A percentile compares a stretch with the other conserved stretches of the same genome.
Conservation (phyloP, 1,284 basidiomycete species). For the Ustilago trichophora region DNA sequence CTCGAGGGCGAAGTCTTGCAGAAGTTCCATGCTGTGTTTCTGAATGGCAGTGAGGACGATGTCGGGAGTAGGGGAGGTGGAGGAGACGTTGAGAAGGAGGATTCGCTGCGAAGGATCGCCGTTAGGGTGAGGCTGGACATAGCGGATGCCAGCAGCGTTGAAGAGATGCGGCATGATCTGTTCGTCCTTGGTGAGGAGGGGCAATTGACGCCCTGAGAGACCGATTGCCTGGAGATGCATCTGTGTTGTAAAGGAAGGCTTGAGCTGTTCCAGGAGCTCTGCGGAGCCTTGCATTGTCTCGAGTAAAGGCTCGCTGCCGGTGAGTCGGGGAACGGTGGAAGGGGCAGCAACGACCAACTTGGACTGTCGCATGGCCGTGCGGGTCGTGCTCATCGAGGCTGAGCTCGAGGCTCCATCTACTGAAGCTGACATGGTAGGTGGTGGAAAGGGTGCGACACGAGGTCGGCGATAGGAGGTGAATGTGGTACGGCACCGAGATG, state of each 20-base stretch:
- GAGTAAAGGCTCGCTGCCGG: constrained; percentile 23
- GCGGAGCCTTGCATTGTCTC: constrained; percentile 13
- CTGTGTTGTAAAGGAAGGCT: constrained; percentile 16
- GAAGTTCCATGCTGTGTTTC: constrained; percentile 12
- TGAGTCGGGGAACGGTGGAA: constrained; percentile 13
- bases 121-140: constrained; percentile 39
- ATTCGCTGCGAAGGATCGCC: constrained; percentile 27
- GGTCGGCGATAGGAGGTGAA: too few species aligned
- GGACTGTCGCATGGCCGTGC: constrained; percentile 22
- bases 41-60: constrained; percentile 5
- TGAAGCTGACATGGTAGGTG: constrained; percentile 4
- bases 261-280: constrained; percentile 27
- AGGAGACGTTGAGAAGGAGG: constrained; percentile 36
- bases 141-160: constrained; percentile 33
- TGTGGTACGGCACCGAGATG: too few species aligned
- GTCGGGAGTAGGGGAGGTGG: constrained; percentile 15
- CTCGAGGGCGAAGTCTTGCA: constrained; percentile 1
- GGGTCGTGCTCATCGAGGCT: constrained; percentile 2
- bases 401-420: neutral
- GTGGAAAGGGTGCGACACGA: neutral
- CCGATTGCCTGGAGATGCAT: constrained; percentile 35
- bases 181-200: constrained; percentile 26
- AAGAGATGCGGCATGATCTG: constrained; percentile 26
- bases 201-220: constrained; percentile 22
- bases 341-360: constrained; percentile 26